Conservation (phyloP, 1,284 basidiomycete species). For the Apiotrichum gracile region DNA sequence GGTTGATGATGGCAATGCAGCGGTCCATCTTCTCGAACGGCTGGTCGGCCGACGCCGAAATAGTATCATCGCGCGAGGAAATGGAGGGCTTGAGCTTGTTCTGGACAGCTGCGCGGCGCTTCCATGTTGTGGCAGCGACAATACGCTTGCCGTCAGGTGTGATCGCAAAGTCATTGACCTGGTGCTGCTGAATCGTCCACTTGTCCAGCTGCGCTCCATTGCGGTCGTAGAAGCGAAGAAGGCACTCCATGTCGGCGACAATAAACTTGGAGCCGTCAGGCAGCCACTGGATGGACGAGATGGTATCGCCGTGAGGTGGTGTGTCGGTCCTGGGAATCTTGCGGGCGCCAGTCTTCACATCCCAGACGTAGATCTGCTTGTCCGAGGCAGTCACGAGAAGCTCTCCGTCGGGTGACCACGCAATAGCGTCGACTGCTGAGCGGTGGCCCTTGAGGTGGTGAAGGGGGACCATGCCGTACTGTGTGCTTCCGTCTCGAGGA, state of each 20-base stretch:
- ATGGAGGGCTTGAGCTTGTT: conserved; percentile 36
- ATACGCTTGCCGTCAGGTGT: conserved; percentile 78
- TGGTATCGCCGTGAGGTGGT: conserved; percentile 65
- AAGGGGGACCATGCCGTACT: conserved; percentile 25
- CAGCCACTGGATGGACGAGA: conserved; percentile 81
- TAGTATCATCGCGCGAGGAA: conserved; percentile 21
- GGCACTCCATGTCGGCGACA: conserved; percentile 81
- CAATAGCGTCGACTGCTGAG: conserved; percentile 68
- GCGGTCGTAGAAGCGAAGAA: conserved; percentile 68
- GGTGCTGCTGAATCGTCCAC: conserved; percentile 70
- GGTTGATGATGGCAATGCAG: conserved; percentile 29
- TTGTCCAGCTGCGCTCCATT: conserved; percentile 61
- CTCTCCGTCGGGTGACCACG: conserved; percentile 84
- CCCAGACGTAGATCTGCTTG: conserved; percentile 75
- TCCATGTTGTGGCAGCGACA: conserved; percentile 68
- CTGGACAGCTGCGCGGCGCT: conserved; percentile 45
- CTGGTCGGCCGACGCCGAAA: not conserved
- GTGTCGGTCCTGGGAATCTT: conserved; percentile 12
- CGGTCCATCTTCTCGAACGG: conserved; percentile 39
- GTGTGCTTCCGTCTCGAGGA: conserved; percentile 13
- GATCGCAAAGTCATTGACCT: conserved; percentile 79
- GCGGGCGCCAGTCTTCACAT: conserved; percentile 53
- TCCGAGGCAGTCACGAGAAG: conserved; percentile 76
- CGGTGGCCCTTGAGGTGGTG: conserved; percentile 60
- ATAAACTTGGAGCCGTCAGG: conserved; percentile 84